Base-by-base conservation (phyloP, 139 green algal genomes). In the Picochlorum sp. region DNA sequence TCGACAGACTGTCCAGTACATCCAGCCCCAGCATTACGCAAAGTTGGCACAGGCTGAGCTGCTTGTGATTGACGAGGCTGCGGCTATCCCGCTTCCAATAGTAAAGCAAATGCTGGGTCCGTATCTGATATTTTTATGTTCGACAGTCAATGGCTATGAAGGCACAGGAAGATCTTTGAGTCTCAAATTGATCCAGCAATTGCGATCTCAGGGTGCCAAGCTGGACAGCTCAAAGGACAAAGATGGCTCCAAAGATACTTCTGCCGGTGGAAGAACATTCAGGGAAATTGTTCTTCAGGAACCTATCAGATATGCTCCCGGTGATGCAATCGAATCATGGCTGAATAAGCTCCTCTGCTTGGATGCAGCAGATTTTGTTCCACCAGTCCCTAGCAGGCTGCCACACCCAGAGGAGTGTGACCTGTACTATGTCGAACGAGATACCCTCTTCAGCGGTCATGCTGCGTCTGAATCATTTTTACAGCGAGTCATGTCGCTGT, bases 121-220 rank as follows among this genome's bases (percentile, higher is more conserved):
- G 14, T 98, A 98, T 83, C 80, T 98, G 10, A 89, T 98, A 23
- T 98, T 98, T 82, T 80, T 98, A 4, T 95, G 88, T 83, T 97
- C 90, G 49, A 4, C 57, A 50, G 86, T 96, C 16, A 94, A 92
- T 49, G 87, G 82, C 32, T 98, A 98, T 68, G 93, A 98, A 78
- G 93, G 93, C 71, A 98, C 93, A 2, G 93, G 93, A 4, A 86
- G 93, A 56, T 89, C 79, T 59, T 74, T 98, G 57, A 93, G 81
- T 1, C 82, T 98, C 2, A 98, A 98, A 80, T 80, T 98, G 24
- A 90, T 98, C 45, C 76, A 89, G 73, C 89, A 97, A 82, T 82
- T 98, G 60, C 50, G 92, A 23, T 58, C 70, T 64, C 80, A 90
- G 58, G 84, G 83, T 37, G 80, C 81, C 46, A 83, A 88, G 70